Conservation (phyloP, 1,284 basidiomycete species). For the Ustilago shanxiensis region DNA sequence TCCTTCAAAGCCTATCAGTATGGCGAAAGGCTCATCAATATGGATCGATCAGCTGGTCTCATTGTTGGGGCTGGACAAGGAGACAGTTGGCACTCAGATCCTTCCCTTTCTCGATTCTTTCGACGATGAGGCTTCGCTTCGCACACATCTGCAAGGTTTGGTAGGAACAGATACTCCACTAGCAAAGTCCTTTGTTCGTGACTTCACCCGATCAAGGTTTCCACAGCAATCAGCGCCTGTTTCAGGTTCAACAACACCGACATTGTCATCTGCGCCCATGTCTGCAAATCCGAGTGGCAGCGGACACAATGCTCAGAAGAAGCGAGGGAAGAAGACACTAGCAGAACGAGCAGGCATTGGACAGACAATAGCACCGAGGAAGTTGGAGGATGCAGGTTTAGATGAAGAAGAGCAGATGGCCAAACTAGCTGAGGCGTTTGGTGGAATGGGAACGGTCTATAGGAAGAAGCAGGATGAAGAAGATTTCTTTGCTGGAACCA, state of each 20-base stretch:
- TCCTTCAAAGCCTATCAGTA: constrained; percentile 5
- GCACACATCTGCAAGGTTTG: constrained; percentile 42
- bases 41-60: constrained; percentile 51
- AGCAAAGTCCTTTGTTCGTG: constrained; percentile 39
- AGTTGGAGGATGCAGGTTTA: constrained; percentile 13
- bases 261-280: background rate
- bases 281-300: background rate
- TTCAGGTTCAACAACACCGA: constrained; percentile 17
- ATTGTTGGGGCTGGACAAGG: constrained; percentile 46
- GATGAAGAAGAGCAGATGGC: constrained; percentile 38
- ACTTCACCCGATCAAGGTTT: constrained; percentile 41
- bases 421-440: constrained; percentile 40
- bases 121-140: constrained; percentile 30
- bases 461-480: constrained; percentile 44
- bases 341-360: constrained; percentile 38
- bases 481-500: constrained; percentile 38
- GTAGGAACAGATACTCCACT: constrained; percentile 37
- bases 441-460: constrained; percentile 48
- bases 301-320: constrained; percentile 9
- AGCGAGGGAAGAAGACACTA: constrained; percentile 43
- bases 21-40: constrained; percentile 31
- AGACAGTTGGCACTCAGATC: constrained; percentile 44
- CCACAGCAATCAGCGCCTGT: constrained; percentile 12
- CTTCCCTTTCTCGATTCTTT: constrained; percentile 55
- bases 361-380: constrained; percentile 33